These are phyloP conservation scores for Trebouxia sp. DNA, from an alignment of 139 green algal species.

Conservation along the genomic window DNA sequence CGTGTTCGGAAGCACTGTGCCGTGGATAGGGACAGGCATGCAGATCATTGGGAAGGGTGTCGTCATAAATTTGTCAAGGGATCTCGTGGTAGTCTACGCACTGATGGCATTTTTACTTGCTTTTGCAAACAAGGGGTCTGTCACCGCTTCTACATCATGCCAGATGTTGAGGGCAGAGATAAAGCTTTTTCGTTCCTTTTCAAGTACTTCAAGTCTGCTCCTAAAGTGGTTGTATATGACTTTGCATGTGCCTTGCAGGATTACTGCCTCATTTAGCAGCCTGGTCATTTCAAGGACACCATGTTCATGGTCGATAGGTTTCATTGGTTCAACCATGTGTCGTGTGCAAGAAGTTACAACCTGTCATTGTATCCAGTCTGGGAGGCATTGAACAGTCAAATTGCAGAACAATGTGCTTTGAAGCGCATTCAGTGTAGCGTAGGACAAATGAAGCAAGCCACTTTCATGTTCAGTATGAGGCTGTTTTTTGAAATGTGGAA, in stretches of 20 bases:
- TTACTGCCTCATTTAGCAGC: not conserved
- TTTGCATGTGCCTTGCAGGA: not conserved
- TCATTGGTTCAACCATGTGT: not conserved
- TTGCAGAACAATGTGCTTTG: not conserved
- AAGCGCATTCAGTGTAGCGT: not conserved
- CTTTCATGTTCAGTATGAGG: not conserved
- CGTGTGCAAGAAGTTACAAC: not conserved
- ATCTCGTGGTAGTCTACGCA: not conserved
- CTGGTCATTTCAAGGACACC: not conserved
- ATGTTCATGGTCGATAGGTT: not conserved
- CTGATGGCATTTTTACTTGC: not conserved
- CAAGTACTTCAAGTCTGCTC: not conserved
- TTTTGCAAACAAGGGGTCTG: not conserved
- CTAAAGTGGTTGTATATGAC: not conserved
- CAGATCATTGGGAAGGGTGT: not conserved
- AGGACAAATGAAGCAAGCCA: not conserved
- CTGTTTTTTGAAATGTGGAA: not conserved
- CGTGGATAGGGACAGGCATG: not conserved
- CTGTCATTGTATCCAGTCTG: not conserved
- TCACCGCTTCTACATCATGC: not conserved
- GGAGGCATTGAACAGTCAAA: not conserved
- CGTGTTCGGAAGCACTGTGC: not conserved
- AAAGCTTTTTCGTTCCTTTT: not conserved
- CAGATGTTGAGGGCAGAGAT: not conserved
- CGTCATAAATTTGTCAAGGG: not conserved